Evolutionary conservation across 306 rosid genomes (phyloP), one percentile per base, ranked within the genome.

Genomic region (Alnus rubra): DNA sequence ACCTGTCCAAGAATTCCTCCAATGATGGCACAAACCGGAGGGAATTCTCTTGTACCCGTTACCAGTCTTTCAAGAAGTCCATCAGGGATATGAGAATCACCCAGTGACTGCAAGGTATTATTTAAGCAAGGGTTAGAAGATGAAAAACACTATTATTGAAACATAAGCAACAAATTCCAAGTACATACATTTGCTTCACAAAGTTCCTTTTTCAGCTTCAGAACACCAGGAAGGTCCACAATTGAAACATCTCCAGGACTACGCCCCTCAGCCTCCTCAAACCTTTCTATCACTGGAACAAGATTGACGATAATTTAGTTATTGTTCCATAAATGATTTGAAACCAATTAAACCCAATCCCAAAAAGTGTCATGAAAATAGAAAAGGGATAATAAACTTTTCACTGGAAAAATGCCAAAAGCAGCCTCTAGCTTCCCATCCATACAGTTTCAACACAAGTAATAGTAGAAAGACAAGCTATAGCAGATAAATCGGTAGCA

Each of bases 1-100:
- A 95, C 99, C 99, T 96, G 98, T 75, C 97, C 98, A 64, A 96
- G 97, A 80, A 96, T 90, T 18, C 99, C 97, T 71, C 99, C 97
- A 48, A 96, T 76, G 51, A 96, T 79, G 70, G 98, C 97, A 83
- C 98, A 91, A 82, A 96, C 97, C 0, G 99, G 98, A n/a, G 99
- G 99, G 77, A 93, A 96, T 82, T 96, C 98, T 48, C 75, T 80
- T 54, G 86, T 74, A 73, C 81, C 75, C 2, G 90, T 65, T 49
- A 91, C 89, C 89, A 91, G 74, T 84, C 96, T 93, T 87, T 89
- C 96, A 1, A 96, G 83, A 35, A 96, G 91, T 30, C 71, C 54
- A 80, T 90, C 87, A 13, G 98, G 97, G 68, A 93, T 84, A 62
- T 78, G 92, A 49, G 91, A 89, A 78, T 93, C 97, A 65, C 78